Percentiles rank a stretch among this genome's conserved stretches.
Evolutionary conservation across 441 rosid genomes (phyloP).

Genomic region (Jatropha podagrica): DNA sequence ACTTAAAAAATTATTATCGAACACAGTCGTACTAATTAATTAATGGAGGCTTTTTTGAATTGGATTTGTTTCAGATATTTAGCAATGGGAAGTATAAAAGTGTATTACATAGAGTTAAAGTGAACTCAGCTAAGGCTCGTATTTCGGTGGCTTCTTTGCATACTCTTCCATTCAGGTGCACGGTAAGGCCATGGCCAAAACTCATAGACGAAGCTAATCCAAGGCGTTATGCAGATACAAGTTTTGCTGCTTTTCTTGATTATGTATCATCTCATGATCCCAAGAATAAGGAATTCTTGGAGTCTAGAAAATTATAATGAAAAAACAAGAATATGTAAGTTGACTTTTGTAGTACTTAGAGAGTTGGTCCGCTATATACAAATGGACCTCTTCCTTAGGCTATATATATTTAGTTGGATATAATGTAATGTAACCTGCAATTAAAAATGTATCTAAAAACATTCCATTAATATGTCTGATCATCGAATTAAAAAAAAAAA

Average conservation of each 20-base stretch:
- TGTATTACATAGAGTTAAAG: slow-evolving; percentile 73
- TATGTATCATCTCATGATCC: slow-evolving; percentile 64
- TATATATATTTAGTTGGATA: too few relatives aligned
- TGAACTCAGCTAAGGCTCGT: slow-evolving; percentile 52
- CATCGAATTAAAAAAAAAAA: too few relatives aligned
- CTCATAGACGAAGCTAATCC: slow-evolving; percentile 53
- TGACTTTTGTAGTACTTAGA: not conserved
- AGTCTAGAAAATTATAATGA: slow-evolving; percentile 43
- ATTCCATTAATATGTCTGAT: too few relatives aligned
- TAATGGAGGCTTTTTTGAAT: not conserved
- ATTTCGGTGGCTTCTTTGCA: slow-evolving; percentile 78
- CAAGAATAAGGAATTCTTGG: slow-evolving; percentile 69
- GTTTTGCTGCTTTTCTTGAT: slow-evolving; percentile 64
- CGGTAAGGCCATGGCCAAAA: slow-evolving; percentile 48
- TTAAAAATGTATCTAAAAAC: too few relatives aligned
- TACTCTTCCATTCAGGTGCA: slow-evolving; percentile 44
- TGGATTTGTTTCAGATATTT: slow-evolving; percentile 46
- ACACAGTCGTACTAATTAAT: too few relatives aligned
- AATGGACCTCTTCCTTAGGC: too few relatives aligned
- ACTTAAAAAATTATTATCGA: too few relatives aligned
- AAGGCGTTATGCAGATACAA: slow-evolving; percentile 54
- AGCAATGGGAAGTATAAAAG: slow-evolving; percentile 93
- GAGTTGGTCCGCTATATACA: too few relatives aligned
- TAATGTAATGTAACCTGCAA: too few relatives aligned
- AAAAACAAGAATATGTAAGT: not conserved